Evolutionary conservation across 306 rosid species (phyloP).

Genomic region (Malus fusca): DNA sequence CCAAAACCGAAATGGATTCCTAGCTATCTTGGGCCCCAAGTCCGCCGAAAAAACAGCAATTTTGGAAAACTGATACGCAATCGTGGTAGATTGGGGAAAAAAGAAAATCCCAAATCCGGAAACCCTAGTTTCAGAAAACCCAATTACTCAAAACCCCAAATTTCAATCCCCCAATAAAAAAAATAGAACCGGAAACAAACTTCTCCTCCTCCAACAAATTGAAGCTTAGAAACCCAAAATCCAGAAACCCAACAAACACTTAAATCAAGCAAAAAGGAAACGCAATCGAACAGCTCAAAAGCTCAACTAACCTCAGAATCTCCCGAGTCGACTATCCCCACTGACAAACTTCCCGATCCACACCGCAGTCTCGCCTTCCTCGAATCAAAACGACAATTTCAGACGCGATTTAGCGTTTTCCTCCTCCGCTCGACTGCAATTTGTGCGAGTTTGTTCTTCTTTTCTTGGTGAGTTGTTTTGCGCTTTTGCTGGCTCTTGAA

Average conservation of each 20-base stretch:
- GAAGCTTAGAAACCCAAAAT: neutral
- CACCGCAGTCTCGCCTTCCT: neutral
- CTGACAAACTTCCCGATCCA: neutral
- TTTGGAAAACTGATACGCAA: neutral
- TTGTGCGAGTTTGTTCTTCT: neutral
- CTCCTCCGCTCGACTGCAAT: neutral
- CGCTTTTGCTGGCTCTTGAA: neutral
- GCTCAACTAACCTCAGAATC: slow-evolving; percentile 30
- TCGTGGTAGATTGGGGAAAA: too few species aligned
- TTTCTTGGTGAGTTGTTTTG: neutral
- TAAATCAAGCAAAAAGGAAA: neutral
- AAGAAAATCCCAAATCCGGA: neutral
- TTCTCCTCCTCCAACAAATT: neutral
- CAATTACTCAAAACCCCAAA: neutral
- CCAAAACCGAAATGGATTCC: neutral
- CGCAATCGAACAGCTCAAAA: neutral
- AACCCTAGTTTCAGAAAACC: neutral
- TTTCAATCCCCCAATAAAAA: neutral
- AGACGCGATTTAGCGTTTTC: neutral
- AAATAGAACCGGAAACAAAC: neutral
- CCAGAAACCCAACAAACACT: neutral
- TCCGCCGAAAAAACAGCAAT: neutral
- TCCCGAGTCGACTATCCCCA: slow-evolving; percentile 7
- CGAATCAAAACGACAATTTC: neutral
- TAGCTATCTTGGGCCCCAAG: neutral